These are phyloP conservation scores for Macrolepiota albuminosa DNA, from an alignment of 768 basidiomycete genomes.

Conservation along the genomic window DNA sequence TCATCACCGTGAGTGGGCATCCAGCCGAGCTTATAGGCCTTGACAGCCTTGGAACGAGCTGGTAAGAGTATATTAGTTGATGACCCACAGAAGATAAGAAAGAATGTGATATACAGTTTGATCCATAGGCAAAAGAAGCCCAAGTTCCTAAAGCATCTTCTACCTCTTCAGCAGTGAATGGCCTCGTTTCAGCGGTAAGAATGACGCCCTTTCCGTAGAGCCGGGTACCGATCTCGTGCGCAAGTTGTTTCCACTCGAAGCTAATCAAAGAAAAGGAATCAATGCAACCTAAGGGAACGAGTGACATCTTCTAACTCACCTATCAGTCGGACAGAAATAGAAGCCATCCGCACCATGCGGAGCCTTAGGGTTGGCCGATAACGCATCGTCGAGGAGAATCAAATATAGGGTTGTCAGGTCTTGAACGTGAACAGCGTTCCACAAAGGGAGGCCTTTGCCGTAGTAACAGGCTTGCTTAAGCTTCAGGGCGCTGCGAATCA, in stretches of 20 bases:
- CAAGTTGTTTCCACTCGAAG: constrained; percentile 12
- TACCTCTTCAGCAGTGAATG: constrained; percentile 8
- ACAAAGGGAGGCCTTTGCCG: constrained; percentile 12
- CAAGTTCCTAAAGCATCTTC: constrained; percentile 9
- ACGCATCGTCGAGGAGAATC: constrained; percentile 11
- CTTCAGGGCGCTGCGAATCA: constrained; percentile 14
- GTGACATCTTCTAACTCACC: background rate
- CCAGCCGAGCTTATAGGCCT: constrained; percentile 13
- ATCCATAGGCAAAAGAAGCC: constrained; percentile 13
- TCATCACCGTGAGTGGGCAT: constrained; percentile 13
- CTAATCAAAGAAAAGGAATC: background rate
- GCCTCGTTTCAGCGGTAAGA: constrained; percentile 9
- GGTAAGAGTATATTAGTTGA: background rate
- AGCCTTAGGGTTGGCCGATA: constrained; percentile 7
- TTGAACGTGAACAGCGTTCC: constrained; percentile 16
- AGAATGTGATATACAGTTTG: constrained; percentile 7
- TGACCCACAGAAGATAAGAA: background rate
- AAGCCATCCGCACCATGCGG: constrained; percentile 13
- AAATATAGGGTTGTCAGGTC: constrained; percentile 10
- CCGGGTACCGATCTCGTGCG: constrained; percentile 12
- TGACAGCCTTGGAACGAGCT: constrained; percentile 14
- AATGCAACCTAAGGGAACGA: background rate
- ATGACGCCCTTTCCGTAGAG: constrained; percentile 10
- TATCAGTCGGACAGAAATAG: constrained; percentile 14
- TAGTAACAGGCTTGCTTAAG: constrained; percentile 10